A percentile compares a stretch with the other conserved stretches of the same genome.
Conservation (phyloP, 2,329 filamentous ascomycete species). For the Colletotrichum caudatum region DNA sequence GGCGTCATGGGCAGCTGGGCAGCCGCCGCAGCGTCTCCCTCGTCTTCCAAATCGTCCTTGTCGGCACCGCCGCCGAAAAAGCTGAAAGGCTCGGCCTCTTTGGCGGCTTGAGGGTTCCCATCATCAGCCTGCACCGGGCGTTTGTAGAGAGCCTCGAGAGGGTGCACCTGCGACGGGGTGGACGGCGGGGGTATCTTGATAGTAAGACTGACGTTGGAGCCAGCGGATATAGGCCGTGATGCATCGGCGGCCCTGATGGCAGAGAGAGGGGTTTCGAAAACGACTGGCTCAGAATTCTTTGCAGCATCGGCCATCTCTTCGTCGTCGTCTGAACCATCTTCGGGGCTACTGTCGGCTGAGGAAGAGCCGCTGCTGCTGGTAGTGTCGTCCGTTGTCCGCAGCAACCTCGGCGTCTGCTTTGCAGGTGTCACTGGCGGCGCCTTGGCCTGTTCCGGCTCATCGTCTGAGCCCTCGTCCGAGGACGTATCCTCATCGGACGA, state of each 20-base stretch:
- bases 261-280: slow-evolving; percentile 25
- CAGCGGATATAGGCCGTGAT: slow-evolving; percentile 62
- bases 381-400: slow-evolving; percentile 44
- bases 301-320: slow-evolving; percentile 43
- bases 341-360: slow-evolving; percentile 41
- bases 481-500: slow-evolving; percentile 50
- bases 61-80: slow-evolving; percentile 78
- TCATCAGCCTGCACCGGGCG: slow-evolving; percentile 64
- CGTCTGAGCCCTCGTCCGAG: slow-evolving; percentile 50
- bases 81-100: slow-evolving; percentile 56
- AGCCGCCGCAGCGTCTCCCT: slow-evolving; percentile 37
- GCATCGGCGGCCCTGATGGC: slow-evolving; percentile 49
- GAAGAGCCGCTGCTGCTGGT: slow-evolving; percentile 46
- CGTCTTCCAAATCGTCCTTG: slow-evolving; percentile 56
- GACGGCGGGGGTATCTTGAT: slow-evolving; percentile 66
- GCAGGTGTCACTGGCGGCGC: slow-evolving; percentile 33
- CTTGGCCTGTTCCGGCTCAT: slow-evolving; percentile 41
- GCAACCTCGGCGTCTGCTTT: slow-evolving; percentile 35
- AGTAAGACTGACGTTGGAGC: slow-evolving; percentile 63
- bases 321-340: slow-evolving; percentile 45
- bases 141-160: slow-evolving; percentile 94
- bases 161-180: slow-evolving; percentile 74
- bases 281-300: slow-evolving; percentile 1
- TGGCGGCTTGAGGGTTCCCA: neutral
- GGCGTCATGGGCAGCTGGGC: slow-evolving; percentile 78